A percentile compares a stretch with the other conserved stretches of the same genome.
phyloP scores from a whole-genome alignment of 495 filamentous ascomycete species.

The Neurospora sp. region DNA sequence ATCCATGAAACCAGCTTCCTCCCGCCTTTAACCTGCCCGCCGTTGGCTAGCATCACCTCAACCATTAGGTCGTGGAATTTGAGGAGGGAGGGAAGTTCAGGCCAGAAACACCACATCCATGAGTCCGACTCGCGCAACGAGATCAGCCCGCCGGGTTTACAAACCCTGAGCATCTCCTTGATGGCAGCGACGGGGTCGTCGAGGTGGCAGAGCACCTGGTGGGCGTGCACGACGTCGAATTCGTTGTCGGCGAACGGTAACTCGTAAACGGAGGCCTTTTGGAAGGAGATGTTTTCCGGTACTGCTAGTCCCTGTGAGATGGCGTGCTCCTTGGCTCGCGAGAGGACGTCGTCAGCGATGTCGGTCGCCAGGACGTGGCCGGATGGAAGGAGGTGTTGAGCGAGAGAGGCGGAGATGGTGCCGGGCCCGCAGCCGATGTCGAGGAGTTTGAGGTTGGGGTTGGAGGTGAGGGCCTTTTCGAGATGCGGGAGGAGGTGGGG shows the following conservation, averaged over 20 bases:
- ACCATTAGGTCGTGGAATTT: constrained; percentile 26
- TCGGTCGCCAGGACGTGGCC: constrained; percentile 34
- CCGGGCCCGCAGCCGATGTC: constrained; percentile 32
- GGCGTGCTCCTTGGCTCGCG: constrained; percentile 22
- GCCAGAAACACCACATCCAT: constrained; percentile 26
- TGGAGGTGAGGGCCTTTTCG: constrained; percentile 10
- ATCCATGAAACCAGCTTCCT: constrained; percentile 34
- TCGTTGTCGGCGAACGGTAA: constrained; percentile 30
- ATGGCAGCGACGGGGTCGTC: constrained; percentile 22
- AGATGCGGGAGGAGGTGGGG: constrained; percentile 25
- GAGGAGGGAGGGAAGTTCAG: constrained; percentile 21
- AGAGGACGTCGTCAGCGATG: constrained; percentile 25
- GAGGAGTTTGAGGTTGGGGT: constrained; percentile 22
- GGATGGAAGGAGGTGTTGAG: constrained; percentile 17
- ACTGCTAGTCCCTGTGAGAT: constrained; percentile 8
- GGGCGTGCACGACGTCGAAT: constrained; percentile 33
- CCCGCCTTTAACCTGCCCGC: constrained; percentile 24
- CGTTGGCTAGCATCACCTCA: constrained; percentile 14
- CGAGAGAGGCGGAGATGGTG: constrained; percentile 29
- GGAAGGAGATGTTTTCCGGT: constrained; percentile 29
- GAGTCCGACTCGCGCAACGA: constrained; percentile 31
- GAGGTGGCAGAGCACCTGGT: constrained; percentile 32
- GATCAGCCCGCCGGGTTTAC: constrained; percentile 32
- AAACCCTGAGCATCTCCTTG: constrained; percentile 34
- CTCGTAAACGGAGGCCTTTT: constrained; percentile 23